Conservation (phyloP, 1,139 yeast species). For the Sugiyamaella pinicola region DNA sequence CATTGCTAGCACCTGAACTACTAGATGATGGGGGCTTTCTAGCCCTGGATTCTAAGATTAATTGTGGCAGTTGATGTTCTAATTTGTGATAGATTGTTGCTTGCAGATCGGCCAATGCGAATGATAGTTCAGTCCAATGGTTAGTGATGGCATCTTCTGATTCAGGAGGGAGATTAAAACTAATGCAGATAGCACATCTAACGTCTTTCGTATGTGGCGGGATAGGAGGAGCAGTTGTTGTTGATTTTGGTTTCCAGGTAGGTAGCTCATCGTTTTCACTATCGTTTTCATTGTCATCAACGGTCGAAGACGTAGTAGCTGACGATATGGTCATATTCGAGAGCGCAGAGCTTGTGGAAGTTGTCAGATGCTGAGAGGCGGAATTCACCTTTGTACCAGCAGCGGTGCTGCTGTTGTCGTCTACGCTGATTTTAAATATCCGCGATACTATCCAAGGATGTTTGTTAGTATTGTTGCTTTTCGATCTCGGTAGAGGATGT, state of each 20-base stretch:
- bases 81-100: slow-evolving; percentile 24
- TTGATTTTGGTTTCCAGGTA: slow-evolving; percentile 19
- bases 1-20: not conserved
- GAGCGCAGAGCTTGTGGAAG: not conserved
- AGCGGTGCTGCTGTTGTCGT: not conserved
- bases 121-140: slow-evolving; percentile 37
- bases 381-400: no score
- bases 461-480: slow-evolving; percentile 1
- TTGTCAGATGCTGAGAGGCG: not conserved
- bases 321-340: slow-evolving; percentile 1
- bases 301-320: not conserved
- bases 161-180: slow-evolving; percentile 28
- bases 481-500: slow-evolving; percentile 31
- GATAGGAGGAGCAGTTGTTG: slow-evolving; percentile 2
- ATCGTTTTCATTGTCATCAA: not conserved
- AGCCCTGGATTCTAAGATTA: slow-evolving; percentile 20
- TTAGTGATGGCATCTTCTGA: slow-evolving; percentile 30
- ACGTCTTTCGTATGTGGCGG: slow-evolving; percentile 22
- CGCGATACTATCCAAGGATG: slow-evolving; percentile 32
- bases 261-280: slow-evolving; percentile 8
- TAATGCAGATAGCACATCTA: slow-evolving; percentile 33
- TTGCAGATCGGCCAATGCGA: slow-evolving; percentile 35
- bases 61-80: slow-evolving; percentile 23
- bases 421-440: slow-evolving; percentile 29
- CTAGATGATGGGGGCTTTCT: not conserved